phyloP scores from a whole-genome alignment of 305 asterid species.

The Fraxinus baroniana region DNA sequence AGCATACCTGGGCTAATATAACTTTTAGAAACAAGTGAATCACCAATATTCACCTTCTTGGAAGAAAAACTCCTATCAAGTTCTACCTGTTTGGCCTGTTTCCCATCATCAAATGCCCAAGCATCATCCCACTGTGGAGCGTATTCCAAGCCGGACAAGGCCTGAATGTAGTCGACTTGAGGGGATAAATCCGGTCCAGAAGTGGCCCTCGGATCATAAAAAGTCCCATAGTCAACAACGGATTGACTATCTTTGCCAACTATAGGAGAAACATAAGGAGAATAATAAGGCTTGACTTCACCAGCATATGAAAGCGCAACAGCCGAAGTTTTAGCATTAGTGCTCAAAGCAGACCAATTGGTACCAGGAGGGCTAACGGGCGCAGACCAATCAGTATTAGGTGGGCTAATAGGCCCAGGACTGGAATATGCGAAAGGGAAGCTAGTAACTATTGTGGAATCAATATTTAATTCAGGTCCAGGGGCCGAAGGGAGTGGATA shows the following conservation, averaged over 20 bases:
- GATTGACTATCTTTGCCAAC: constrained; percentile 37
- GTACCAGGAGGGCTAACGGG: constrained; percentile 32
- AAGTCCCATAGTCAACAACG: constrained; percentile 34
- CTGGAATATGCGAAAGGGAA: constrained; percentile 35
- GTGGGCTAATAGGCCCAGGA: constrained; percentile 32
- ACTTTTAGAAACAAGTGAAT: constrained; percentile 35
- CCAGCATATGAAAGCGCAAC: constrained; percentile 35
- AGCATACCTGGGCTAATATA: constrained; percentile 49
- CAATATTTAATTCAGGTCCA: constrained; percentile 35
- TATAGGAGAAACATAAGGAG: constrained; percentile 44
- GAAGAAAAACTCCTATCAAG: constrained; percentile 33
- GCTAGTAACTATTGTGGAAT: constrained; percentile 39
- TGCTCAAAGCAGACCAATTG: constrained; percentile 42
- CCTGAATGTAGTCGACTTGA: constrained; percentile 51
- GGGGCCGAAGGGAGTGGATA: constrained; percentile 47
- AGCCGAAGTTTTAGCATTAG: constrained; percentile 25
- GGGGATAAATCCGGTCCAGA: constrained; percentile 41
- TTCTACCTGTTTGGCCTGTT: constrained; percentile 43
- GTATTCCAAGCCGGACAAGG: constrained; percentile 60
- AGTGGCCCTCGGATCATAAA: constrained; percentile 37
- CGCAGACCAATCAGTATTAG: constrained; percentile 43
- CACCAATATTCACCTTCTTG: constrained; percentile 39
- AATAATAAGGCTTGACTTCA: constrained; percentile 46
- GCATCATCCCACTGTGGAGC: constrained; percentile 43
- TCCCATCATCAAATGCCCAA: constrained; percentile 46